Conservation (phyloP, 1,284 basidiomycete species). For the Porodaedalea pini region DNA sequence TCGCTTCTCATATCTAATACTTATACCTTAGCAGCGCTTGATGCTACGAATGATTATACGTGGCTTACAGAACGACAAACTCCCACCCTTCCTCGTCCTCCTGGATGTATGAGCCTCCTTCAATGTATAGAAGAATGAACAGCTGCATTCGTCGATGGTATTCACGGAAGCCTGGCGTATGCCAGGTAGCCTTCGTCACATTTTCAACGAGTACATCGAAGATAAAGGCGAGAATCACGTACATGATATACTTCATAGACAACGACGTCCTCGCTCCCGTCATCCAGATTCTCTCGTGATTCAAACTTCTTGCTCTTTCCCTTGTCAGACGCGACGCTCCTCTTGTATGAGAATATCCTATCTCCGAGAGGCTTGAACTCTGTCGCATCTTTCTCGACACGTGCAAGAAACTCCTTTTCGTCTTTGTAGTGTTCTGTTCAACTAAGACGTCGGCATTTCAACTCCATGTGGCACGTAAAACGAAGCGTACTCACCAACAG, state of each 20-base stretch:
- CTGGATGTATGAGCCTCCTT: conserved; percentile 91
- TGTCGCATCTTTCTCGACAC: conserved; percentile 70
- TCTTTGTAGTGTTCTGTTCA: conserved; percentile 61
- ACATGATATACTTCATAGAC: conserved; percentile 88
- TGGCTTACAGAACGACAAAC: conserved; percentile 71
- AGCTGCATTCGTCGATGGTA: conserved; percentile 94
- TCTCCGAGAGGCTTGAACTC: conserved; percentile 77
- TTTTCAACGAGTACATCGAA: not conserved
- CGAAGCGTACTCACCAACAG: conserved; percentile 48
- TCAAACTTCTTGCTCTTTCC: conserved; percentile 50
- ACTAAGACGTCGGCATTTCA: too few species aligned
- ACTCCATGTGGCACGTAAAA: conserved; percentile 8
- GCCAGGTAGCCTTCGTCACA: conserved; percentile 67
- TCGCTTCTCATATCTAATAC: conserved; percentile 75
- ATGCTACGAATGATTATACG: not conserved
- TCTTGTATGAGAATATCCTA: conserved; percentile 73
- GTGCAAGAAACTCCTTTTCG: conserved; percentile 58
- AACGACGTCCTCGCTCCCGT: conserved; percentile 56
- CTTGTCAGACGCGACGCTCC: conserved; percentile 34
- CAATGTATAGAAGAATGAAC: conserved; percentile 93
- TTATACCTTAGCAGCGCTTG: not conserved
- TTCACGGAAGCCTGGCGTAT: conserved; percentile 86
- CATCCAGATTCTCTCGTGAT: conserved; percentile 38
- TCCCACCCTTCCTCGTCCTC: conserved; percentile 90
- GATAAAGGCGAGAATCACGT: conserved; percentile 31